phyloP scores from a whole-genome alignment of 768 basidiomycete species.

The Auricularia sp. region DNA sequence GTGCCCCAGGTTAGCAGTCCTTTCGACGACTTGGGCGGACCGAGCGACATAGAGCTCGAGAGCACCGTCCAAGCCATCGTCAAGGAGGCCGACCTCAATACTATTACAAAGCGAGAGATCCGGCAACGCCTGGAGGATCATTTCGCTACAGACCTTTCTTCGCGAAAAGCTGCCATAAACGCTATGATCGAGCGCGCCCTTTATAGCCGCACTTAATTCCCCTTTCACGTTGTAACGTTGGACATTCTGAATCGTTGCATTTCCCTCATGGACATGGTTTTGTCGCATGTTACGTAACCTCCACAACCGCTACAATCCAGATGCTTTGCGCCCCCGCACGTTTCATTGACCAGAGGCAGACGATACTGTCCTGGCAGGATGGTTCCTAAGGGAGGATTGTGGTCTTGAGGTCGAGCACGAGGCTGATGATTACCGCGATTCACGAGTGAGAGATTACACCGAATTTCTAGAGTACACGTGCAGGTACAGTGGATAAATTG shows the following conservation, averaged over 20 bases:
- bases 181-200: conserved; percentile 64
- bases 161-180: conserved; percentile 67
- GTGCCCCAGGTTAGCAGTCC: conserved; percentile 46
- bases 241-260: background rate
- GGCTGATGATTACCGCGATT: too few species aligned
- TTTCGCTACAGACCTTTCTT: conserved; percentile 67
- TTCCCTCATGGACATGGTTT: background rate
- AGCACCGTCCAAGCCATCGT: conserved; percentile 64
- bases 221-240: background rate
- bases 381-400: too few species aligned
- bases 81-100: conserved; percentile 71
- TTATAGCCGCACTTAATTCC: conserved; percentile 18
- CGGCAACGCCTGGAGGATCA: conserved; percentile 71
- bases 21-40: conserved; percentile 40
- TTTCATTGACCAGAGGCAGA: too few species aligned
- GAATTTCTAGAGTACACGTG: too few species aligned
- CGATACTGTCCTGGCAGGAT: too few species aligned
- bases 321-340: background rate
- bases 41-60: conserved; percentile 65
- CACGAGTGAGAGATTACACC: too few species aligned
- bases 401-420: too few species aligned
- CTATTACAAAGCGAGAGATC: conserved; percentile 86
- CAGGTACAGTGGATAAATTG: too few species aligned
- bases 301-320: background rate
- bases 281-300: background rate